Base-by-base conservation (phyloP, 176 grass and related monocot species). In the Carex myosuroides region DNA sequence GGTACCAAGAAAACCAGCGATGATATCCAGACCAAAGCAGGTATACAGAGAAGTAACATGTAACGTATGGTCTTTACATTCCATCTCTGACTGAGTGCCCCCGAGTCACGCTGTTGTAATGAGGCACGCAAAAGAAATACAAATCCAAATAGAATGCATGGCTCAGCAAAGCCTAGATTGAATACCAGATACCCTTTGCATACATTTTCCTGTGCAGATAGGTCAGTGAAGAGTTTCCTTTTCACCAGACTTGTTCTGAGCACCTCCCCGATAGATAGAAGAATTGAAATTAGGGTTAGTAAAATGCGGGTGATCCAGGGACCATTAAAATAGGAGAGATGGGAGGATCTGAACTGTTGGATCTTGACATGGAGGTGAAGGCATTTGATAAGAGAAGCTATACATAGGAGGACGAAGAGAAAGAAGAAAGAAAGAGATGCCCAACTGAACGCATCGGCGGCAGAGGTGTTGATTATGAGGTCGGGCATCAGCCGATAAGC, bases 151-250 rank as follows among this genome's bases (percentile, higher is more conserved):
- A 98, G 82, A 82, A 98, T 91, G 79, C 90, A 88, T 48, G 95
- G 95, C 66, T 98, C 95, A 12, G 95, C 91, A 93, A 98, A 98
- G 79, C 95, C 95, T 84, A 98, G 89, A 85, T 93, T 98, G 24
- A 89, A 94, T 80, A 94, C 81, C 79, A 98, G 92, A 78, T 98
- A 98, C 29, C 85, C 87, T 21, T 94, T 85, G 92, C 95, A 98
- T 41, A 91, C 57, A 52, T 57, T 82, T 84, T 65, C 92, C 88
- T 98, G 92, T 91, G 88, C 92, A 60, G 33, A 50, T 85, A 83
- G 55, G 85, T 70, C 92, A 64, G 89, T 89, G 85, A 95, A 90
- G 77, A 90, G 33, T 70, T 83, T 90, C 52, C 78, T 86, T 87
- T 92, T 98, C 66, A 93, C 84, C 81, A 98, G 91, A 80, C 81